Evolutionary conservation across 305 asterid species (phyloP).

Genomic region (Fraxinus paxiana): DNA sequence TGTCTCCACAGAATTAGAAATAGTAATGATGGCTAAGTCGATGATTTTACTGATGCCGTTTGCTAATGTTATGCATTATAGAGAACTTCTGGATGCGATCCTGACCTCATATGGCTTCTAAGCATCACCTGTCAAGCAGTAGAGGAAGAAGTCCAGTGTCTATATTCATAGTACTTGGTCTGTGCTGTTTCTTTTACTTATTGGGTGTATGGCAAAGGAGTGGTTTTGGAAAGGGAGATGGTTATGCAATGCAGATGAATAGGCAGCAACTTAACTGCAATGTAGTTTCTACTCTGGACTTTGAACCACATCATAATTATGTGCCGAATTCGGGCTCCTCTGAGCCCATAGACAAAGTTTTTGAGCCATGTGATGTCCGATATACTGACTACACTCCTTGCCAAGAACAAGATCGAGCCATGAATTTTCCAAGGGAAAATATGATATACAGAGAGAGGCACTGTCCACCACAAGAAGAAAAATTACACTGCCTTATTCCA

Average conservation of each 20-base stretch:
- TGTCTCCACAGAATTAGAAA: not conserved
- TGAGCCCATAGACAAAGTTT: slow-evolving; percentile 52
- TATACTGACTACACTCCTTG: slow-evolving; percentile 83
- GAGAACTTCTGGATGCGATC: slow-evolving; percentile 35
- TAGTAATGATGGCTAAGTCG: not conserved
- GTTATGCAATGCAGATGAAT: slow-evolving; percentile 52
- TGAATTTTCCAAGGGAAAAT: slow-evolving; percentile 79
- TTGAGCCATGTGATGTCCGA: slow-evolving; percentile 56
- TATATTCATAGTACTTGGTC: slow-evolving; percentile 55
- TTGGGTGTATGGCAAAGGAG: slow-evolving; percentile 86
- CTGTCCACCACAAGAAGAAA: slow-evolving; percentile 75
- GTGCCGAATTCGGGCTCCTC: slow-evolving; percentile 54
- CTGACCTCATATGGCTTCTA: slow-evolving; percentile 54
- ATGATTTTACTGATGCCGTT: not conserved
- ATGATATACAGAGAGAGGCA: slow-evolving; percentile 92
- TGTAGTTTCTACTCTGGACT: slow-evolving; percentile 49
- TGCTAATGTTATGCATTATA: not conserved
- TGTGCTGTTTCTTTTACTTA: slow-evolving; percentile 73
- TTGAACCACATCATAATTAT: slow-evolving; percentile 72
- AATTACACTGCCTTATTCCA: slow-evolving; percentile 70
- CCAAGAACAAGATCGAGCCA: slow-evolving; percentile 92
- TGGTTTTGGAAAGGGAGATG: slow-evolving; percentile 83
- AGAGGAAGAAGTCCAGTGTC: slow-evolving; percentile 65
- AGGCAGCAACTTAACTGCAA: slow-evolving; percentile 57
- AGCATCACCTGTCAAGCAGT: slow-evolving; percentile 46